Evolutionary conservation across 805 yeast genomes (phyloP), one percentile per base, ranked within the genome.

Genomic region (Yarrowia sp.): DNA sequence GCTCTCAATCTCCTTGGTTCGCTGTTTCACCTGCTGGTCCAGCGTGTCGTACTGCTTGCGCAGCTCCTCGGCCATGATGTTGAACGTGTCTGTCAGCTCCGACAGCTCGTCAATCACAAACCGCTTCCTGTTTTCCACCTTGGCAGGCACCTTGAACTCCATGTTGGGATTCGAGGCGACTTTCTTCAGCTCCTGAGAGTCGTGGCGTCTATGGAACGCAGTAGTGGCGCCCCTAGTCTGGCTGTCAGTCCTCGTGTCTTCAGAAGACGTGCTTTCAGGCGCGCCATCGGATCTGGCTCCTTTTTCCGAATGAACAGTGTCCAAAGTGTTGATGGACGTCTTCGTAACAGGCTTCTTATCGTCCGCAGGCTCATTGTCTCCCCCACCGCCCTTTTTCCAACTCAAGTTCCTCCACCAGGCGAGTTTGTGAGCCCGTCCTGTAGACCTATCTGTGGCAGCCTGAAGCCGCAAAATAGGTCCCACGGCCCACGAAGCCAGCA

Each of bases 31-130:
- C 69, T 97, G 83, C 71, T 91, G 96, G 78, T 92, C 98, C 55
- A 92, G 76, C 73, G 90, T 88, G 5, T 89, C 80, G 74, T 93
- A 92, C 75, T 92, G 97, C 70, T 86, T 84, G 68, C 91, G 92
- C 52, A 93, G 81, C 73, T 92, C 97, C 73, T 88, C 91, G 2
- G 96, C 87, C 98, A 92, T 92, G 34, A 89, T 87, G 73, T 92
- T 91, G 77, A 91, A 92, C 0, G 97, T 93, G 52, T 90, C 96
- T 0, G 96, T 87, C 50, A 92, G 80, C 72, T 91, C 96, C 0
- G 92, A 87, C 52, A 92, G 81, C 76, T 92, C 98, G 79, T 92
- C 97, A 61, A 85, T 81, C 73, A 84, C 56, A 19, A 46, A 68
- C 24, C 73, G 65, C 17, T 68, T 66, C n/a, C 56, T 44, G 8